A percentile compares a stretch with the other conserved stretches of the same genome.
Conservation (phyloP, 305 asterid genomes). For the Andrographis paniculata region DNA sequence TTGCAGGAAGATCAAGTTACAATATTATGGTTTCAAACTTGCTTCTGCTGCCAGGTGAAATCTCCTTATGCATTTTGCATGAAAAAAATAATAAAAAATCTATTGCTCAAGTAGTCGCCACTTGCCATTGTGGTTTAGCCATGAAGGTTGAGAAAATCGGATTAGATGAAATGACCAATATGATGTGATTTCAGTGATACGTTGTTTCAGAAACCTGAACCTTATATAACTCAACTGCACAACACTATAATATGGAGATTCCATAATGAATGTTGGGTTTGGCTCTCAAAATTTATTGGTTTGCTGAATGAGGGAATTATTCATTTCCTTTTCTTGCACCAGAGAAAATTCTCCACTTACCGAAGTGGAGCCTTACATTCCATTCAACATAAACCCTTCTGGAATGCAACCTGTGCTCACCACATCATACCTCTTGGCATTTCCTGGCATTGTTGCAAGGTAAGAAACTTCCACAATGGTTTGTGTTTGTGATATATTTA, state of each 20-base stretch:
- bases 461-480: no score
- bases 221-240: no score
- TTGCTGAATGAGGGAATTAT: neutral
- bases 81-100: no score
- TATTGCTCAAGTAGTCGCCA: no score
- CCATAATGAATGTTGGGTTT: no score
- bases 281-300: neutral
- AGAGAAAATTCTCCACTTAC: slow-evolving; percentile 82
- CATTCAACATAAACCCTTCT: slow-evolving; percentile 97
- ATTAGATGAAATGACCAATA: no score
- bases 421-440: slow-evolving; percentile 93
- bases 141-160: no score
- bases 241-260: no score
- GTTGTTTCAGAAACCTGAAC: no score
- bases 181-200: no score
- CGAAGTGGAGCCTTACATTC: slow-evolving; percentile 96
- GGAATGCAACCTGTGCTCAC: slow-evolving; percentile 99
- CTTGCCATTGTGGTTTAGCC: no score
- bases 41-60: slow-evolving; percentile 88
- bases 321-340: slow-evolving; percentile 23
- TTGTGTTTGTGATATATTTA: no score
- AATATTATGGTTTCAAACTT: slow-evolving; percentile 92
- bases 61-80: slow-evolving; percentile 7
- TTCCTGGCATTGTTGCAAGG: slow-evolving; percentile 90
- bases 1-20: slow-evolving; percentile 94